Base-by-base conservation (phyloP, 2,329 filamentous ascomycete species). In the Ascochyta koolunga region DNA sequence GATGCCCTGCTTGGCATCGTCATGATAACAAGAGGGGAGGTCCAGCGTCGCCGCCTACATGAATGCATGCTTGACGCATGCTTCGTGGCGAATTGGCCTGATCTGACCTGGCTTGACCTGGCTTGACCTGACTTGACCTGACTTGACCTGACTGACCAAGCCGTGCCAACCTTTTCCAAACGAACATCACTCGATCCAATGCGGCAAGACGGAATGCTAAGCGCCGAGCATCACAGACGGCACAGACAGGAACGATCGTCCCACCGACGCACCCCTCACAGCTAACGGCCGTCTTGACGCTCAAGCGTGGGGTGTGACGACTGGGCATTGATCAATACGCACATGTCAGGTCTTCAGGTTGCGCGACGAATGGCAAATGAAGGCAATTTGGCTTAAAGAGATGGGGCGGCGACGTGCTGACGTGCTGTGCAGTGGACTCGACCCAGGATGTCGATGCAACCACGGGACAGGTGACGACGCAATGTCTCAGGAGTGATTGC, bases 1-100 rank as follows among this genome's bases (percentile, higher is more conserved):
- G 24, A 39, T 43, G 50, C 27, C n/a, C 33, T 36, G 8, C 42
- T 45, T 44, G 50, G 44, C 50, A 32, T 10, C 19, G 39, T 44
- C 16, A 33, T 19, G n/a, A 38, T 48, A 33, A 39, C 21, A 41
- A 11, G 32, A 31, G 13, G 13, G 27, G 15, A 32, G 24, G 33
- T n/a, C 39, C 48, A 51, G 33, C 11, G 24, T 11, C 27, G 21
- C 40, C 5, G 33, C 33, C 13, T 19, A 39, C 22, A 40, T 52
- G 37, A 31, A 41, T 3, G 27, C 21, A 24, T 27, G 10, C 37
- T 49, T 40, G 45, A 49, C 21, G 22, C 10, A 15, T 40, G 35
- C 16, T 16, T 35, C 18, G 41, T 29, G 49, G 22, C 22, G 36
- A 19, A 19, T 13, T 8, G 10, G 3, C 31, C n/a, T 32, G 31